Base-by-base conservation (phyloP, 2,329 filamentous ascomycete species). In the Arthroderma sp. region DNA sequence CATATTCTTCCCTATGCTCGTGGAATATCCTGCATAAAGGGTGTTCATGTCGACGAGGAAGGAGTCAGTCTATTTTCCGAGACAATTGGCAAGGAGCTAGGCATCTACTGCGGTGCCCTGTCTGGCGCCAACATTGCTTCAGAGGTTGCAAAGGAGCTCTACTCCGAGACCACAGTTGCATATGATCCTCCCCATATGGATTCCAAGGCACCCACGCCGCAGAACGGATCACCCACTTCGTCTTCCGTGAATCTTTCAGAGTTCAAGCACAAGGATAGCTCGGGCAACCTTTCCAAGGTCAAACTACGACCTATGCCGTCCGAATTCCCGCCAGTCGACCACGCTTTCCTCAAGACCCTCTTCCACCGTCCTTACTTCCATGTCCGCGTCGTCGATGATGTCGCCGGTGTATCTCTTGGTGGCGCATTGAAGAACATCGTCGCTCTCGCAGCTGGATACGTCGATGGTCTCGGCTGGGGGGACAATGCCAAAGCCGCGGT, bases 401-500 rank as follows among this genome's bases (percentile, higher is more conserved):
- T 98, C n/a, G 93, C 91, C 0, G 93, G 93, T 63, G 91, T 96
- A 0, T 97, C 93, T 4, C 84, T 98, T 35, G 87, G 91, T 44
- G 93, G 93, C 60, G 93, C 93, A 0, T 77, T 98, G 64, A 98
- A 98, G 79, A 98, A 98, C 77, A 86, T 98, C 63, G 88, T 98
- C 57, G 93, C 93, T 4, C 77, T 98, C 17, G 91, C 90, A 4
- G 91, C 93, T 33, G 93, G 93, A 58, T 98, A 95, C 72, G 90
- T 97, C 47, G 89, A 95, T 63, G 93, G 93, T 37, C 82, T 91
- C 61, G 91, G 91, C 63, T 98, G 93, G 91, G 93, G 93, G 67
- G 91, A 97, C 77, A 98, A 97, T 65, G 91, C 91, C 63, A 97
- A 98, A 77, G 90, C 93, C n/a, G 93, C 93, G 49, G 85, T 98